Evolutionary conservation across 2,329 filamentous ascomycete genomes (phyloP).

Genomic region (Aspergillus sp.): DNA sequence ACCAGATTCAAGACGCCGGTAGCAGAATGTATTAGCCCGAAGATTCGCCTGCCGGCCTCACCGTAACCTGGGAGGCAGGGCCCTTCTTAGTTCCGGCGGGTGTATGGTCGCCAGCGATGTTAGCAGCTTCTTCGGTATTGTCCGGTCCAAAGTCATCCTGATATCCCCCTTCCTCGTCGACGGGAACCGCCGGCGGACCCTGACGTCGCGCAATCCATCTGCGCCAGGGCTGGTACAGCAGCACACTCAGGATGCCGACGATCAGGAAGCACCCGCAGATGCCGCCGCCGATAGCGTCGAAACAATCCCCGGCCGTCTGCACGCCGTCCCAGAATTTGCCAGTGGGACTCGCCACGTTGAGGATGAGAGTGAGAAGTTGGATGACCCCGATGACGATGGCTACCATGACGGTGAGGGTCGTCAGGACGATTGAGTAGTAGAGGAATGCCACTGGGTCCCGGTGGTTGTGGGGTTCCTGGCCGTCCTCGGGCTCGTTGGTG

Average conservation of each 20-base stretch:
- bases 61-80: constrained; percentile 7
- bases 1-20: background rate
- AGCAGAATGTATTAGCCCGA: background rate
- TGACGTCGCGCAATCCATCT: constrained; percentile 43
- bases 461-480: constrained; percentile 32
- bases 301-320: constrained; percentile 64
- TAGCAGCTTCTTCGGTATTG: background rate
- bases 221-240: constrained; percentile 75
- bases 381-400: constrained; percentile 78
- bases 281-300: constrained; percentile 73
- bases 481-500: constrained; percentile 7
- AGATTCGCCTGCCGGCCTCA: constrained; percentile 9
- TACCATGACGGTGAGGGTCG: constrained; percentile 71
- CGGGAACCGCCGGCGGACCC: constrained; percentile 7
- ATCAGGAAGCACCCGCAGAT: constrained; percentile 82
- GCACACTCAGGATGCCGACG: constrained; percentile 62
- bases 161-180: constrained; percentile 16
- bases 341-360: constrained; percentile 64
- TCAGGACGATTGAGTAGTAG: constrained; percentile 88
- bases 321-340: constrained; percentile 91
- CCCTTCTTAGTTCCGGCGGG: constrained; percentile 5
- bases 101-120: background rate
- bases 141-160: constrained; percentile 9
- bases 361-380: constrained; percentile 69
- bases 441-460: constrained; percentile 83